phyloP scores from a whole-genome alignment of 768 basidiomycete species.

The Pholiota conissans region DNA sequence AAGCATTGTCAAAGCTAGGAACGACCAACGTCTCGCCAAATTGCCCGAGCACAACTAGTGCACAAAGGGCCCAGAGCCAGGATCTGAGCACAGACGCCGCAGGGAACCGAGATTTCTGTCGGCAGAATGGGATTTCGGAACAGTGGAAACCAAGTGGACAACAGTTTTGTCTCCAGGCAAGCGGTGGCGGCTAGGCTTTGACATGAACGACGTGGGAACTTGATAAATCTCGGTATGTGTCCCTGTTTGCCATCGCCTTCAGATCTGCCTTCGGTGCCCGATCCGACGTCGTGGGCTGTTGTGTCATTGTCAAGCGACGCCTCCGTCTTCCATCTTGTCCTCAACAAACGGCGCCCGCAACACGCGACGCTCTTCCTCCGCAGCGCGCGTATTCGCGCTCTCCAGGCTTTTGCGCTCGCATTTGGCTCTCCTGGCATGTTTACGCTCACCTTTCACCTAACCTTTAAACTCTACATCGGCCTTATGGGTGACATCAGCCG shows the following conservation, averaged over 20 bases:
- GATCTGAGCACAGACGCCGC: not conserved
- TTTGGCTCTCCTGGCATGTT: no score
- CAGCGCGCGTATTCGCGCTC: no score
- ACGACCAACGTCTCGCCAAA: not conserved
- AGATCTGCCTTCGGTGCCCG: slow-evolving; percentile 7
- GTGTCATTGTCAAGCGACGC: no score
- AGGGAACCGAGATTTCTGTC: not conserved
- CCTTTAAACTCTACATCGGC: not conserved
- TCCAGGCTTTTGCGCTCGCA: no score
- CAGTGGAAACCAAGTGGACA: slow-evolving; percentile 5
- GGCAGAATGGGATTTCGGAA: slow-evolving; percentile 5
- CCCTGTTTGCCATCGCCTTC: slow-evolving; percentile 7
- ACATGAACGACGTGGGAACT: slow-evolving; percentile 19
- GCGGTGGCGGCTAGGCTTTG: no score
- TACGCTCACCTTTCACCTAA: not conserved
- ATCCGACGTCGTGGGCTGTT: no score
- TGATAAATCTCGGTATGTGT: slow-evolving; percentile 10
- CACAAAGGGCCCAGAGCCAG: not conserved
- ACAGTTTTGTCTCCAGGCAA: slow-evolving; percentile 16
- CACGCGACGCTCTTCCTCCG: not conserved
- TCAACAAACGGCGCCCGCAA: not conserved
- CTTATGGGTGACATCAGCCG: not conserved
- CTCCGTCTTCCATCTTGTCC: not conserved
- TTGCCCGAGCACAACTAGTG: no score
- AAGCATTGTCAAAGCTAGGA: not conserved